phyloP scores from a whole-genome alignment of 805 yeast genomes.

The Zygosaccharomyces kombuchaensis region DNA sequence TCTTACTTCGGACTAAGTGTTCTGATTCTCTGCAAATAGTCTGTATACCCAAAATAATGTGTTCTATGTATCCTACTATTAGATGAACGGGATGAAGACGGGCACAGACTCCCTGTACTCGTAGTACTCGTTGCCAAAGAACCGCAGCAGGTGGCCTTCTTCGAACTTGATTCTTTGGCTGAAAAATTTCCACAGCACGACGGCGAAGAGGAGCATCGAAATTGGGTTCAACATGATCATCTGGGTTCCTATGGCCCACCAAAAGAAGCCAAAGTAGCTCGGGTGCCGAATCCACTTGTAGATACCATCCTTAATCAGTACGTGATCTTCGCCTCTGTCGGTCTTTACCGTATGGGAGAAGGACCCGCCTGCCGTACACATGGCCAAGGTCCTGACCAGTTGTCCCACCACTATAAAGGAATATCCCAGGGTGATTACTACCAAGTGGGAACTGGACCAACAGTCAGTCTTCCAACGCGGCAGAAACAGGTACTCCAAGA shows the following conservation, averaged over 20 bases:
- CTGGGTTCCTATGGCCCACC: conserved; percentile 92
- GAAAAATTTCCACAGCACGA: conserved; percentile 69
- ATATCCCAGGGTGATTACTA: conserved; percentile 41
- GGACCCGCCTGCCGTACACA: conserved; percentile 82
- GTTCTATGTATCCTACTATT: neutral
- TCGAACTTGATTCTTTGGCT: conserved; percentile 61
- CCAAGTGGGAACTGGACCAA: neutral
- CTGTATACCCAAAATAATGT: neutral
- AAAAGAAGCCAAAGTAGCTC: conserved; percentile 82
- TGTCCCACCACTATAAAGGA: conserved; percentile 58
- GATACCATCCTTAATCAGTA: conserved; percentile 67
- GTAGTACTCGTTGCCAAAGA: conserved; percentile 67
- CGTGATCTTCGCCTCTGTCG: conserved; percentile 50
- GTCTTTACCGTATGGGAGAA: conserved; percentile 77
- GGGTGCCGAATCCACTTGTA: conserved; percentile 77
- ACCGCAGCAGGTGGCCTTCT: conserved; percentile 57
- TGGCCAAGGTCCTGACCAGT: conserved; percentile 61
- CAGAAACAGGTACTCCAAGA: conserved; percentile 40
- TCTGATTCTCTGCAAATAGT: neutral
- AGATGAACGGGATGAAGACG: conserved; percentile 63
- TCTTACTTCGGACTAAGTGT: conserved; percentile 23
- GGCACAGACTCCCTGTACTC: conserved; percentile 47
- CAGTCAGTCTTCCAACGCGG: conserved; percentile 36
- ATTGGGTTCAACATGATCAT: conserved; percentile 63
- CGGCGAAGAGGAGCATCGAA: conserved; percentile 48